Evolutionary conservation across 1,139 yeast species (phyloP), one percentile per base, ranked within the genome.

Genomic region (Hansenula lynferdii): DNA sequence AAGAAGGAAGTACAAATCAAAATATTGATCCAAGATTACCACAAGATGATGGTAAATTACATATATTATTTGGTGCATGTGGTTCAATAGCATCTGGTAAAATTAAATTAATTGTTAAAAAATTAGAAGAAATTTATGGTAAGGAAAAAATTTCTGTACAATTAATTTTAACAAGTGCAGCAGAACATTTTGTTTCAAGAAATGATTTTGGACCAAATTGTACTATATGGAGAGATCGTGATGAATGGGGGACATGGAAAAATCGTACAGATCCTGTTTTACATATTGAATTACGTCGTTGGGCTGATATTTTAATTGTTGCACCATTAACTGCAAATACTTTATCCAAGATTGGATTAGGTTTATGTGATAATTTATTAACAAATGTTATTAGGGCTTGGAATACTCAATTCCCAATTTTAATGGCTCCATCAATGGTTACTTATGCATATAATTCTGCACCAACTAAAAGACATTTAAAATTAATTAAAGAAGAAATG

Each of bases 311-410:
- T 24, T 69, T 90, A 38, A 72, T 89, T 27, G 83, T 90, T 39
- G 95, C 95, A 27, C 97, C 97, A 4, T 65, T 89, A 46, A 83
- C 95, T 12, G 96, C 97, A 7, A 89, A 90, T 59, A 84, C 97
- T 0, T 67, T 90, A 39, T 83, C 96, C n/a, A 90, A 90, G 56
- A 78, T 89, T 35, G 84, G 96, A 0, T 67, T 87, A 45, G 97
- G 97, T 3, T 70, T 90, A 40, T 89, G 96, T 61, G 95, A 90
- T 60, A 89, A 89, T 59, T 65, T 90, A 46, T 67, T 90, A 42
- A 89, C 97, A 3, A 85, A 85, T 54, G 95, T 89, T 12, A 74
- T 89, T 16, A 70, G 97, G 46, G 96, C 96, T 3, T 90, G 97
- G 97, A 85, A 89, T 56, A 77, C 92, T 0, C 81, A 85, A 38